Percentiles rank a stretch among this genome's conserved stretches.
Conservation (phyloP, 768 basidiomycete species). For the Lactarius trivialis region DNA sequence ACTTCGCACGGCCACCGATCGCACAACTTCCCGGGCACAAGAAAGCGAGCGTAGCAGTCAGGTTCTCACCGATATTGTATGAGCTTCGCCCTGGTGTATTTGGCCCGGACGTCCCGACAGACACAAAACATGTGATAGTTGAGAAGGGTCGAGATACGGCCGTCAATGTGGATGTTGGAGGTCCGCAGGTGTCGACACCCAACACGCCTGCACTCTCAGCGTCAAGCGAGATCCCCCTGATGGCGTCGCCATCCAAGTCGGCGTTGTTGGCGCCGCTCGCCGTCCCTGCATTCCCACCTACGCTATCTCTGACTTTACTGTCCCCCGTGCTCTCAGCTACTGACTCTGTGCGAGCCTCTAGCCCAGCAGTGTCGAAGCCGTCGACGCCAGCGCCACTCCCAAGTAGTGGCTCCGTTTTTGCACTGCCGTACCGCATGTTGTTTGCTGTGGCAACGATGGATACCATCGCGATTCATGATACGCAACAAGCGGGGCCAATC, state of each 20-base stretch:
- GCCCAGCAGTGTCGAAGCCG: conserved; percentile 29
- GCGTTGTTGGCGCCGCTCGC: conserved; percentile 21
- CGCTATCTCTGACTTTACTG: conserved; percentile 23
- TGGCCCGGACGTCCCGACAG: conserved; percentile 31
- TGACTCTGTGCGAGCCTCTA: conserved; percentile 32
- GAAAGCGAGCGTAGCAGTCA: conserved; percentile 89
- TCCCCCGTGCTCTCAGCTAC: conserved; percentile 54
- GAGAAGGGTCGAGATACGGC: conserved; percentile 59
- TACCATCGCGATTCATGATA: conserved; percentile 90
- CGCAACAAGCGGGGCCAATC: conserved; percentile 89
- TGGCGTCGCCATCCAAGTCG: conserved; percentile 22
- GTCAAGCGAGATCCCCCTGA: conserved; percentile 19
- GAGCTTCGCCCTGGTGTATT: conserved; percentile 67
- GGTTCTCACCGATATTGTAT: conserved; percentile 90
- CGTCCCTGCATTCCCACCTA: conserved; percentile 9
- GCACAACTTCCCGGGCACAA: conserved; percentile 95
- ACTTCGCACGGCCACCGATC: conserved; percentile 87
- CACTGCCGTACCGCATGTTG: conserved; percentile 88
- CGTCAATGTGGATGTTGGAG: conserved; percentile 48
- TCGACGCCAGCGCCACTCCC: conserved; percentile 47
- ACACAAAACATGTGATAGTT: conserved; percentile 52
- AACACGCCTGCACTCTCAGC: conserved; percentile 14
- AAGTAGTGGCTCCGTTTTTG: conserved; percentile 64
- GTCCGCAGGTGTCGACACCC: conserved; percentile 12
- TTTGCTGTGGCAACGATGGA: conserved; percentile 97